Evolutionary conservation across 371 early-diverging fungal species (phyloP).

Genomic region (Nematocida homosporus): DNA sequence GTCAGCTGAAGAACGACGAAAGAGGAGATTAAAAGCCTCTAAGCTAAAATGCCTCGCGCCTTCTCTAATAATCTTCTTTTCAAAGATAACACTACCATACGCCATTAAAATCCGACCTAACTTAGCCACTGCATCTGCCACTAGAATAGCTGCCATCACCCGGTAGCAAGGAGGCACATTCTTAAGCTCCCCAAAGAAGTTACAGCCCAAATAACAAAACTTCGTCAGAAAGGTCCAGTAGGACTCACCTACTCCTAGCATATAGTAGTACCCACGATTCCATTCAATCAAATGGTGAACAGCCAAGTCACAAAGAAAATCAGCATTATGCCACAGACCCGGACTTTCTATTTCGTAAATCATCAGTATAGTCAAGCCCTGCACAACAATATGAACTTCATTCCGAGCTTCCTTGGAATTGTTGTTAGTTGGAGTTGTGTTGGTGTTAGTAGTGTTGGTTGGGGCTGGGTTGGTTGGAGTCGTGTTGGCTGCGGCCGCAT

Average conservation of each 20-base stretch:
- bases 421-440: no score
- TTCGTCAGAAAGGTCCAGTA: background rate
- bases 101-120: background rate
- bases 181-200: background rate
- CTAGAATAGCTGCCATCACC: background rate
- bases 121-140: background rate
- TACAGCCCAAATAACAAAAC: background rate
- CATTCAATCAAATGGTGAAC: slow-evolving; percentile 20
- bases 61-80: slow-evolving; percentile 3
- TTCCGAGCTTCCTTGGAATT: no score
- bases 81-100: background rate
- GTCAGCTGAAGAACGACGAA: background rate
- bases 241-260: background rate
- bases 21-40: no score
- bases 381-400: background rate
- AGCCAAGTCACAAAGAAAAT: background rate
- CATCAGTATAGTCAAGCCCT: background rate
- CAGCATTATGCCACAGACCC: background rate
- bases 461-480: no score
- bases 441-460: no score
- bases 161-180: background rate
- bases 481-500: no score
- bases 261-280: background rate
- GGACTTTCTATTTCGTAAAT: background rate
- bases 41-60: background rate